phyloP scores from a whole-genome alignment of 768 basidiomycete species.

The Dendrothele bispora region DNA sequence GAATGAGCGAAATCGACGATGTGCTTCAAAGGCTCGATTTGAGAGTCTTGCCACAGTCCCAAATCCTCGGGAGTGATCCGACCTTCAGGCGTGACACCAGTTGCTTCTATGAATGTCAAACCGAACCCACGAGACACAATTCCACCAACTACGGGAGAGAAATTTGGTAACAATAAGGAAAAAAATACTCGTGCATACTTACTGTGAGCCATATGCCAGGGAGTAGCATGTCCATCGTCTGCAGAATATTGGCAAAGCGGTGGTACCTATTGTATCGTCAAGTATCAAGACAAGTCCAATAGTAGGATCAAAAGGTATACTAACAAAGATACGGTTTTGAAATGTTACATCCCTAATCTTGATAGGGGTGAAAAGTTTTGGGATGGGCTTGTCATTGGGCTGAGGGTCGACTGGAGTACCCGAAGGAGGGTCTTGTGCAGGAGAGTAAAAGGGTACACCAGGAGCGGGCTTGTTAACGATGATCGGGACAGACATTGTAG shows the following conservation, averaged over 20 bases:
- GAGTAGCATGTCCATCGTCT: constrained; percentile 47
- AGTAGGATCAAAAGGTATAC: constrained; percentile 12
- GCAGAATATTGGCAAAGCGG: constrained; percentile 65
- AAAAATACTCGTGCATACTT: constrained; percentile 42
- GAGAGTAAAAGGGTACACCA: constrained; percentile 40
- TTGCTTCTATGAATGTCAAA: constrained; percentile 64
- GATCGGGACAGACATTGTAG: neutral
- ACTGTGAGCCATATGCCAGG: constrained; percentile 65
- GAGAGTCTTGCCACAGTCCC: constrained; percentile 65
- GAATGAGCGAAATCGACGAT: constrained; percentile 72
- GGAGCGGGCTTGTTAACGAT: constrained; percentile 22
- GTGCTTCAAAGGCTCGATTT: constrained; percentile 44
- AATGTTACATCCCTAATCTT: constrained; percentile 53
- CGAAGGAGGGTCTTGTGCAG: constrained; percentile 37
- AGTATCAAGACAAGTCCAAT: neutral
- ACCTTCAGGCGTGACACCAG: constrained; percentile 55
- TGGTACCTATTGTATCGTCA: constrained; percentile 34
- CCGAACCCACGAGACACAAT: constrained; percentile 56
- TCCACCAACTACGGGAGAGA: constrained; percentile 42
- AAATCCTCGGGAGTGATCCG: constrained; percentile 65
- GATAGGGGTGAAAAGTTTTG: constrained; percentile 53
- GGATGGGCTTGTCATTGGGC: constrained; percentile 35
- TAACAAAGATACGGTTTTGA: constrained; percentile 55
- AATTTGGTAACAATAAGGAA: constrained; percentile 17
- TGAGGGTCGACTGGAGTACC: constrained; percentile 39